Conservation (phyloP, 768 basidiomycete genomes). For the Termitomyces bulborhizus region DNA sequence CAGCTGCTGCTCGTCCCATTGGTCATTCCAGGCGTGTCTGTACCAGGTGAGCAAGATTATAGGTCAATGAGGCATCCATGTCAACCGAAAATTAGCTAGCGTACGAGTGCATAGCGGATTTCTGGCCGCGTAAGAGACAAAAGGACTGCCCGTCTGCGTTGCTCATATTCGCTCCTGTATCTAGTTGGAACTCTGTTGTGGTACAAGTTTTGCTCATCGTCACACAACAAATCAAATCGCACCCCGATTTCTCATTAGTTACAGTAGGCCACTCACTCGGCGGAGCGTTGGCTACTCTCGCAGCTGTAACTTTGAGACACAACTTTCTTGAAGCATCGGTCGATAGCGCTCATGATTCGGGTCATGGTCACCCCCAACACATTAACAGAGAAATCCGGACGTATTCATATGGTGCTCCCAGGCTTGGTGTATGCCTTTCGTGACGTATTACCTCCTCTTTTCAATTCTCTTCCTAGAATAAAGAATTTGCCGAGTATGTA, state of each 20-base stretch:
- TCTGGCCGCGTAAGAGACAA: slow-evolving; percentile 33
- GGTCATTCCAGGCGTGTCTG: slow-evolving; percentile 35
- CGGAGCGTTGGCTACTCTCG: slow-evolving; percentile 43
- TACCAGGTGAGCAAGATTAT: slow-evolving; percentile 25
- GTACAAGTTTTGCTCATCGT: slow-evolving; percentile 1
- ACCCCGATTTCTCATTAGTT: slow-evolving; percentile 22
- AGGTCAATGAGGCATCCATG: background rate
- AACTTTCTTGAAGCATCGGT: slow-evolving; percentile 32
- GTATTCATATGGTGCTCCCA: slow-evolving; percentile 47
- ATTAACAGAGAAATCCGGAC: slow-evolving; percentile 27
- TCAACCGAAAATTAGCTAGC: slow-evolving; percentile 23
- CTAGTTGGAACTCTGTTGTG: slow-evolving; percentile 41
- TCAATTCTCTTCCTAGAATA: slow-evolving; percentile 27
- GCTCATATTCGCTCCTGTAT: background rate
- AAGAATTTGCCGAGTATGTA: slow-evolving; percentile 37
- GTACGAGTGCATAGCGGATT: slow-evolving; percentile 44
- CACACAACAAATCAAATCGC: slow-evolving; percentile 1
- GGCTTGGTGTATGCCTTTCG: slow-evolving; percentile 33
- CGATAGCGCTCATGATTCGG: background rate
- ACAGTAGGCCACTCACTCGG: slow-evolving; percentile 52
- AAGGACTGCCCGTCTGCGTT: background rate
- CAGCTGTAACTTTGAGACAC: slow-evolving; percentile 36
- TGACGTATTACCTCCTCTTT: background rate
- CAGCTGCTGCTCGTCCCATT: slow-evolving; percentile 37
- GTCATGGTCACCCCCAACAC: background rate